Evolutionary conservation across 2,329 filamentous ascomycete species (phyloP).

Genomic region (Exserohilum turcica): DNA sequence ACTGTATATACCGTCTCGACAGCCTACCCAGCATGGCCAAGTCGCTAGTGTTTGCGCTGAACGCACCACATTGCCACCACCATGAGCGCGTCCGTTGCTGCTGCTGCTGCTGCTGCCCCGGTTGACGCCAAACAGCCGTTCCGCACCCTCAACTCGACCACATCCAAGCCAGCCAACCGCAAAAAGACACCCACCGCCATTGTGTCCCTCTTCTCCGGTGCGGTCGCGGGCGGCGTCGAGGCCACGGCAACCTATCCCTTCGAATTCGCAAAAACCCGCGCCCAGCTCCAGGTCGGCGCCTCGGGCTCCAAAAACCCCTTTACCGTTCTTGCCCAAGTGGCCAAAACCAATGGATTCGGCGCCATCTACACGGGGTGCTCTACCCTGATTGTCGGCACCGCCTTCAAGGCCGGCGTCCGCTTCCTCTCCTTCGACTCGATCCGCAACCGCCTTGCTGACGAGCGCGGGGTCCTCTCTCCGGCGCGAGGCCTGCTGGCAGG

Average conservation of each 20-base stretch:
- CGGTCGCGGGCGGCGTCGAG: conserved; percentile 60
- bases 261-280: conserved; percentile 44
- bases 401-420: conserved; percentile 41
- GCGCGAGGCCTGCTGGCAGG: conserved; percentile 34
- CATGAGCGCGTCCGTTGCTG: conserved; percentile 12
- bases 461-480: conserved; percentile 32
- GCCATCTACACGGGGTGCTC: conserved; percentile 42
- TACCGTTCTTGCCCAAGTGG: conserved; percentile 24
- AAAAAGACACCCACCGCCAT: conserved; percentile 12
- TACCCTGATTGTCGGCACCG: conserved; percentile 35
- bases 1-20: conserved; percentile 2
- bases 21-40: not conserved
- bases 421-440: conserved; percentile 41
- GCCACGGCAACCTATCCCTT: conserved; percentile 54
- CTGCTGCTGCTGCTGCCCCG: not conserved
- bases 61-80: conserved; percentile 1
- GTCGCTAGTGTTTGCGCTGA: not conserved
- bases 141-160: not conserved
- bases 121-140: not conserved
- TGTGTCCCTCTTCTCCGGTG: conserved; percentile 56
- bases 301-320: conserved; percentile 26
- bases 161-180: not conserved
- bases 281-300: conserved; percentile 29
- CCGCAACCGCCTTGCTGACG: conserved; percentile 32
- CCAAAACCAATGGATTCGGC: conserved; percentile 29